Conservation (phyloP, 257 asterid species). For the Parsonsia alboflavescens region DNA sequence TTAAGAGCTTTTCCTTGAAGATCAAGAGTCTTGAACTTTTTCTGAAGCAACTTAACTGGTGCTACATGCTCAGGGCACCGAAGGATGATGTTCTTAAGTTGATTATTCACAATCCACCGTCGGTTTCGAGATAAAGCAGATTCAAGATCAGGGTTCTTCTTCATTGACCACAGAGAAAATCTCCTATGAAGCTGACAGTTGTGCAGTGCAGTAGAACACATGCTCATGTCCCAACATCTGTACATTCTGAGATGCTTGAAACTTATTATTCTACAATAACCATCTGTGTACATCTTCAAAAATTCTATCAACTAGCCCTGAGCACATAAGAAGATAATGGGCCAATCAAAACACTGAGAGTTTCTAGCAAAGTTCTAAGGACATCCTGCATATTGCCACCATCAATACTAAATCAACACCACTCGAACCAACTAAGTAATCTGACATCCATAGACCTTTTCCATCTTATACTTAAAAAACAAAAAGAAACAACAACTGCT, state of each 20-base stretch:
- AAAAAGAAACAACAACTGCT: too few species aligned
- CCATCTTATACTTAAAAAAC: too few species aligned
- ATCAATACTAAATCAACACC: too few species aligned
- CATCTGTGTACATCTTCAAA: neutral
- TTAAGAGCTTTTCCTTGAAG: conserved; percentile 80
- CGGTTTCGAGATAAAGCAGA: conserved; percentile 70
- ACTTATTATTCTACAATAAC: conserved; percentile 27
- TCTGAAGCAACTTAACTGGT: conserved; percentile 58
- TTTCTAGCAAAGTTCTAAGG: neutral
- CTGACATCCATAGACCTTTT: too few species aligned
- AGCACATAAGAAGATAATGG: neutral
- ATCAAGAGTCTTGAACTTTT: conserved; percentile 75
- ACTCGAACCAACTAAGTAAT: too few species aligned
- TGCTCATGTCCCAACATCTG: conserved; percentile 21
- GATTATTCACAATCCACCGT: conserved; percentile 88
- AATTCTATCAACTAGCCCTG: neutral
- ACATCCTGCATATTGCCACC: too few species aligned
- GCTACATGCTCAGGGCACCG: conserved; percentile 61
- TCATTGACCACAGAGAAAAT: conserved; percentile 85
- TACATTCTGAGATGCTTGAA: conserved; percentile 17
- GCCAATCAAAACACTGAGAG: neutral
- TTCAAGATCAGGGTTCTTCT: conserved; percentile 90
- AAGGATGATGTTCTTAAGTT: conserved; percentile 70
- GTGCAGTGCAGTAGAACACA: conserved; percentile 12
- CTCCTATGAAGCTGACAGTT: conserved; percentile 22